Evolutionary conservation across 2,329 filamentous ascomycete genomes (phyloP).

Genomic region (Hymenotorrendiella dingleyae): DNA sequence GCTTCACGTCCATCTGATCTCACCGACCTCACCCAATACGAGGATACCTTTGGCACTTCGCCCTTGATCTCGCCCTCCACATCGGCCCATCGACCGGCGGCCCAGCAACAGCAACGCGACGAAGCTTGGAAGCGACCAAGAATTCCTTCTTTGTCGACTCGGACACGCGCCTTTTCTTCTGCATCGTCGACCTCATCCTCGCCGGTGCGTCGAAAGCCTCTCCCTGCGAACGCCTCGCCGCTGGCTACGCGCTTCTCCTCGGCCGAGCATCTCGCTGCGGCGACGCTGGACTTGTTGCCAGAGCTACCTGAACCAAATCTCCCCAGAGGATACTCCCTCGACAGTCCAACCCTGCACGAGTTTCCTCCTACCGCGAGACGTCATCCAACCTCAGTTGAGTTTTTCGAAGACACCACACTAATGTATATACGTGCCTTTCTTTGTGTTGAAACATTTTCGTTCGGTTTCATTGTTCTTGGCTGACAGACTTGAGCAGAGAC

Average conservation of each 20-base stretch:
- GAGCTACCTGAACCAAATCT: constrained; percentile 37
- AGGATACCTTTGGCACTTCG: constrained; percentile 9
- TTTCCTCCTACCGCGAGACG: constrained; percentile 35
- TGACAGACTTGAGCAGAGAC: constrained; percentile 18
- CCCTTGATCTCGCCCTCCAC: constrained; percentile 2
- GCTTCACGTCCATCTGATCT: constrained; percentile 27
- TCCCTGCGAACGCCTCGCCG: constrained; percentile 50
- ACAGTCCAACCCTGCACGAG: constrained; percentile 59
- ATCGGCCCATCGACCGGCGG: constrained; percentile 8
- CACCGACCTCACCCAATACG: constrained; percentile 14
- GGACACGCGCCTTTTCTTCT: constrained; percentile 23
- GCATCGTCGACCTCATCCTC: constrained; percentile 24
- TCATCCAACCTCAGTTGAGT: constrained; percentile 9
- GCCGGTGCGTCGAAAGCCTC: constrained; percentile 51
- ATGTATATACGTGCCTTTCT: constrained; percentile 11
- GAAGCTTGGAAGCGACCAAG: constrained; percentile 11
- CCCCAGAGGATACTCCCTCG: constrained; percentile 48
- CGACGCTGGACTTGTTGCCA: constrained; percentile 16
- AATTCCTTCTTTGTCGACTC: constrained; percentile 16
- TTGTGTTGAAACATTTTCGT: constrained; percentile 12
- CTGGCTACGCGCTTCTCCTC: constrained; percentile 45
- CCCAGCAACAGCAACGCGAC: constrained; percentile 9
- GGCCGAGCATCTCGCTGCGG: constrained; percentile 31
- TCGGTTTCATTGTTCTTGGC: constrained; percentile 13
- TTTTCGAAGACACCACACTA: neutral